phyloP scores from a whole-genome alignment of 805 yeast genomes.

The Candida sakaeoensis region DNA sequence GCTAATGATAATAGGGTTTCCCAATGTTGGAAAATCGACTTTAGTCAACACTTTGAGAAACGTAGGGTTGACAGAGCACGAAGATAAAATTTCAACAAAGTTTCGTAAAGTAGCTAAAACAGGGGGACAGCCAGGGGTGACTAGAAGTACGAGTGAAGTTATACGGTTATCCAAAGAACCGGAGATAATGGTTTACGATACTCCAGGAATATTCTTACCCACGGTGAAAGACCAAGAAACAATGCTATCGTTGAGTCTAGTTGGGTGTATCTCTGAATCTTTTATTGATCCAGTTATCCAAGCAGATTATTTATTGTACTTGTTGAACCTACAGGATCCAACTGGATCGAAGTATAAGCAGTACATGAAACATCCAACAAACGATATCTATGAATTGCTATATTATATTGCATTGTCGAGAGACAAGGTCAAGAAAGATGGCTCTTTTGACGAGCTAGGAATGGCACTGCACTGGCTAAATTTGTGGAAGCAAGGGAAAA shows the following conservation, averaged over 20 bases:
- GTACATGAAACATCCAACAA: constrained; percentile 62
- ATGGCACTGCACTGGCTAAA: constrained; percentile 64
- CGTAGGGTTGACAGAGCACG: constrained; percentile 27
- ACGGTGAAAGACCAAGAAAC: constrained; percentile 59
- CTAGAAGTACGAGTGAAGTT: constrained; percentile 71
- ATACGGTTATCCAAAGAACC: constrained; percentile 62
- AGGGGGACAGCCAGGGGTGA: constrained; percentile 89
- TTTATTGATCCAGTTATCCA: constrained; percentile 80
- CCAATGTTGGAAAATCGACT: constrained; percentile 95
- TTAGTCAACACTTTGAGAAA: constrained; percentile 70
- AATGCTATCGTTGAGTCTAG: constrained; percentile 69
- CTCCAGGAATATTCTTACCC: constrained; percentile 92
- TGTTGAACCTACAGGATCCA: constrained; percentile 62
- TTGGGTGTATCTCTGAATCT: constrained; percentile 68
- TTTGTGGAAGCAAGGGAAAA: constrained; percentile 56
- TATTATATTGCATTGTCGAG: constrained; percentile 42
- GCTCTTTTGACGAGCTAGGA: constrained; percentile 49
- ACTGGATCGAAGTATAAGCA: constrained; percentile 42
- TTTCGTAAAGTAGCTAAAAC: constrained; percentile 71
- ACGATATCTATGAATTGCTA: constrained; percentile 59
- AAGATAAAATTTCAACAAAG: constrained; percentile 27
- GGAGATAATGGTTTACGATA: constrained; percentile 70
- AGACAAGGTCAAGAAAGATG: constrained; percentile 31
- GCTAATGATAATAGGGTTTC: constrained; percentile 85
- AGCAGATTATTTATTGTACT: constrained; percentile 78